Percentiles rank a stretch among this genome's conserved stretches.
phyloP scores from a whole-genome alignment of 2,329 filamentous ascomycete genomes.

The Aspergillus sp. region DNA sequence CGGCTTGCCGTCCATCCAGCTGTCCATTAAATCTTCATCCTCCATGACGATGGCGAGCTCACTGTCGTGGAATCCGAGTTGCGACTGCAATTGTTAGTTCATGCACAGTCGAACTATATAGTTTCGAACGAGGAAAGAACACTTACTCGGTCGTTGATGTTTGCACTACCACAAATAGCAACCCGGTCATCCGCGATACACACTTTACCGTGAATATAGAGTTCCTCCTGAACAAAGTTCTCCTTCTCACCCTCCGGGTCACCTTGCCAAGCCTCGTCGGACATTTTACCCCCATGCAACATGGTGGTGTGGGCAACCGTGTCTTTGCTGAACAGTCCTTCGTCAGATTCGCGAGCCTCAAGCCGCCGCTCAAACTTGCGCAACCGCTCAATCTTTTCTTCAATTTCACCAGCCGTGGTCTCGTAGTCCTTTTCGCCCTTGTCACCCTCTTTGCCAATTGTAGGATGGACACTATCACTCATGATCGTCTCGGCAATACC shows the following conservation, averaged over 20 bases:
- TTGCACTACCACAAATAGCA: conserved; percentile 73
- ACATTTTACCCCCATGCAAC: conserved; percentile 57
- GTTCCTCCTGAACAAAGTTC: conserved; percentile 90
- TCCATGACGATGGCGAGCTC: conserved; percentile 88
- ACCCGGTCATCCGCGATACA: conserved; percentile 72
- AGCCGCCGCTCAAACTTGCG: conserved; percentile 15
- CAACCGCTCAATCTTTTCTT: conserved; percentile 38
- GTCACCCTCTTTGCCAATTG: conserved; percentile 40
- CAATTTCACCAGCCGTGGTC: conserved; percentile 26
- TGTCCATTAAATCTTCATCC: conserved; percentile 63
- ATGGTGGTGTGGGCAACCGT: conserved; percentile 74
- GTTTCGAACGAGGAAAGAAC: not conserved
- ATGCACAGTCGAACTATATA: conserved; percentile 3
- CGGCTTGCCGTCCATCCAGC: conserved; percentile 64
- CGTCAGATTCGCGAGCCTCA: conserved; percentile 12
- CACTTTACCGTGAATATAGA: conserved; percentile 91
- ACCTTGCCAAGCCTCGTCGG: conserved; percentile 71
- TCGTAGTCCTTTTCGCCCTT: conserved; percentile 34
- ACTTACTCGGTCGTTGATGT: conserved; percentile 57
- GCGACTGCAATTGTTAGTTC: conserved; percentile 43
- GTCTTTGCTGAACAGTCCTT: conserved; percentile 37
- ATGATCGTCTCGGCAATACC: conserved; percentile 87
- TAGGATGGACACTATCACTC: conserved; percentile 59
- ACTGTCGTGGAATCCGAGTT: conserved; percentile 76
- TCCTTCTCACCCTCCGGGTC: conserved; percentile 68